Conservation (phyloP, 352 stramenopile species). For the Phytophthora constricta region DNA sequence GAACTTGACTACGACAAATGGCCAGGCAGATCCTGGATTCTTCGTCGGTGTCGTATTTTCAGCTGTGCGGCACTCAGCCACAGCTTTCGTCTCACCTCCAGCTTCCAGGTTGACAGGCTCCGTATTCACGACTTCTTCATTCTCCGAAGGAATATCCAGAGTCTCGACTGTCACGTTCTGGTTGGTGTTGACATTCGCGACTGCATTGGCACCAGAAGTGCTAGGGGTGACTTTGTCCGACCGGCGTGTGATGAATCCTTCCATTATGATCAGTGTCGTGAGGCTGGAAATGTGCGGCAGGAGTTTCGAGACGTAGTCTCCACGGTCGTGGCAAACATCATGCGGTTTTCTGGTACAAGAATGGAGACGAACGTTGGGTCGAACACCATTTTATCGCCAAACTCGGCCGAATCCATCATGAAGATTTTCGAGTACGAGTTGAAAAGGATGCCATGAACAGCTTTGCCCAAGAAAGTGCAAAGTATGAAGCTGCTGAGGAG, state of each 20-base stretch:
- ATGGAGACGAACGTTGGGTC: conserved; percentile 24
- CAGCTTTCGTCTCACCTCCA: conserved; percentile 16
- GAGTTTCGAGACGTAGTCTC: conserved; percentile 29
- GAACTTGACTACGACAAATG: conserved; percentile 20
- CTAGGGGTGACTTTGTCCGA: conserved; percentile 25
- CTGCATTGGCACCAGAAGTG: background rate
- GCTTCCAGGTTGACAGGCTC: too few relatives aligned
- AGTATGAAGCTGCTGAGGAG: conserved; percentile 26
- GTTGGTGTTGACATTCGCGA: conserved; percentile 14
- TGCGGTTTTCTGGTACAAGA: conserved; percentile 23
- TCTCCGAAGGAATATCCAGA: conserved; percentile 7
- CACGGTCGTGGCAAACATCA: conserved; percentile 33
- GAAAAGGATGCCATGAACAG: conserved; percentile 20
- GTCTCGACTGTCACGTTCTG: conserved; percentile 19
- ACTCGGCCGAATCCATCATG: conserved; percentile 4
- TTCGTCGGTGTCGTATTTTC: conserved; percentile 10
- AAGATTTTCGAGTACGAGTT: conserved; percentile 18
- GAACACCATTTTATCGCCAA: conserved; percentile 22
- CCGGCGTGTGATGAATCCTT: conserved; percentile 15
- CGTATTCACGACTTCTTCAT: background rate
- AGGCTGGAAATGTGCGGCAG: conserved; percentile 25
- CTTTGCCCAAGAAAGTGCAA: conserved; percentile 27
- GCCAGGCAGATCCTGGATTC: conserved; percentile 8
- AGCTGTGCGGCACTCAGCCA: conserved; percentile 11
- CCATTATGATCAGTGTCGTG: conserved; percentile 27